Base-by-base conservation (phyloP, 2,329 filamentous ascomycete genomes). In the Penicillium sp. region DNA sequence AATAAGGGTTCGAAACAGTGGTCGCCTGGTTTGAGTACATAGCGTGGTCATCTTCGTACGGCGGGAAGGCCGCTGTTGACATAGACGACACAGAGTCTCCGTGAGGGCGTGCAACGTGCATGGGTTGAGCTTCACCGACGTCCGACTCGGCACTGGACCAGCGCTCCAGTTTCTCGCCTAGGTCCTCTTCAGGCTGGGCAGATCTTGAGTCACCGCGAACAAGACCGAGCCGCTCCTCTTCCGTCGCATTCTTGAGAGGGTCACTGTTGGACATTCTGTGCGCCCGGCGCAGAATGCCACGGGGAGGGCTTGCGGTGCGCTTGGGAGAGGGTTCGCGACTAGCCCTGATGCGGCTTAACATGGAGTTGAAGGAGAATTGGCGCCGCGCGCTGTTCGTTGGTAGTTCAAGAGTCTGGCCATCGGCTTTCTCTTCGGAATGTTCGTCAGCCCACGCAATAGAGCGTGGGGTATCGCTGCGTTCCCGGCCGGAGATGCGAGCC, bases 331-430 rank as follows among this genome's bases (percentile, higher is more conserved):
- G 38, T 19, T 60, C 45, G 28, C 48, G 46, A 28, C 45, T 43
- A 17, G 57, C 38, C 43, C 58, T 61, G 26, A 54, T 50, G 55
- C 82, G 77, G 45, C 72, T 71, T 65, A 96, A 93, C 36, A 95
- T 81, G 51, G 86, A 88, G 50, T 90, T 84, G 73, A 97, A 97
- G 13, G 87, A 94, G 68, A 97, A 98, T 60, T 95, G 87, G 45
- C 91, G 78, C 50, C 73, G 78, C 8, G 84, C 79, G 19, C 72
- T 71, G 39, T 77, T 79, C 3, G 76, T 48, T 21, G 60, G 55
- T 11, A 49, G 65, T 47, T 51, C 63, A 48, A 57, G 56, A 3
- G 50, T 19, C 2, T 30, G 33, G 1, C 36, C 23, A 18, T 47
- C 44, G 4, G 31, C 36, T 18, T 54, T 52, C 33, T 65, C 56